Evolutionary conservation across 2,329 filamentous ascomycete species (phyloP).

Genomic region (Scedosporium dehoogii): DNA sequence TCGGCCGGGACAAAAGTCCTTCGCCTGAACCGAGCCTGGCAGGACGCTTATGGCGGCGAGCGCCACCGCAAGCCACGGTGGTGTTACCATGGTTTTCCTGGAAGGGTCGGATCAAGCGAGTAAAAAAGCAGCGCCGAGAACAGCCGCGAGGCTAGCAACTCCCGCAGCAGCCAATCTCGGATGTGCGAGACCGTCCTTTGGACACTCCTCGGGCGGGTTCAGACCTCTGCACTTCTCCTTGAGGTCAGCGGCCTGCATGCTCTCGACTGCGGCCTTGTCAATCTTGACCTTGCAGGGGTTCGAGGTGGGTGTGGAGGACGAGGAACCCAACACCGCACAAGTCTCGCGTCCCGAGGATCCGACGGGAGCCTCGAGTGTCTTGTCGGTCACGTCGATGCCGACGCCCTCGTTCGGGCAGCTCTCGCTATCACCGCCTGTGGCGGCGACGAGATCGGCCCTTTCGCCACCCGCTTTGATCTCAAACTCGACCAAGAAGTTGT

Average conservation of each 20-base stretch:
- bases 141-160: constrained; percentile 6
- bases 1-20: no score
- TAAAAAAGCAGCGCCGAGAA: constrained; percentile 8
- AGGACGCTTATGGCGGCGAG: no score
- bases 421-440: constrained; percentile 24
- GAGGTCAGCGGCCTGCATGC: constrained; percentile 9
- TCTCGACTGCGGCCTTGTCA: constrained; percentile 10
- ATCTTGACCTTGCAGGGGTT: constrained; percentile 13
- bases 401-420: constrained; percentile 8
- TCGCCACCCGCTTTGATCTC: constrained; percentile 10
- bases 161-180: constrained; percentile 7
- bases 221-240: constrained; percentile 7
- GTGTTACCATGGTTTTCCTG: no score
- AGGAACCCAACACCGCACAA: constrained; percentile 7
- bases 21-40: no score
- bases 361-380: constrained; percentile 5
- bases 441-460: constrained; percentile 46
- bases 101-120: constrained; percentile 9
- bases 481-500: constrained; percentile 9
- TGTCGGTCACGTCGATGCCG: constrained; percentile 10
- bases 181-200: constrained; percentile 6
- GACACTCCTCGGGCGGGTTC: constrained; percentile 11
- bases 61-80: no score
- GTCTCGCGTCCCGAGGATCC: neutral
- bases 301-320: constrained; percentile 8